phyloP scores from a whole-genome alignment of 805 yeast species.

The Candida ponderosae region DNA sequence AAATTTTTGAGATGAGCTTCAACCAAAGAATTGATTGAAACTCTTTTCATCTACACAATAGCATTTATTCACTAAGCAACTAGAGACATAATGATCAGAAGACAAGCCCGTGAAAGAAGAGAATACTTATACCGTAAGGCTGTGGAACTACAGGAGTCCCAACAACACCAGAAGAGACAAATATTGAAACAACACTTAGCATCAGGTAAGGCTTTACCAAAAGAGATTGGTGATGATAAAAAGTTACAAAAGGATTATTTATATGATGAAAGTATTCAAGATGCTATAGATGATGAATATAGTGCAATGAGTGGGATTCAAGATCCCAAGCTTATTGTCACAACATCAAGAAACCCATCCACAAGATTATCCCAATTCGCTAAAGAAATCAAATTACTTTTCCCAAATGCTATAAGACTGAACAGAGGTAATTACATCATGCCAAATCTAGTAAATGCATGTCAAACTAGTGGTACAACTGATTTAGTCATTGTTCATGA shows the following conservation, averaged over 20 bases:
- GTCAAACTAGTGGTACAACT: constrained; percentile 71
- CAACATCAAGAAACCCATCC: constrained; percentile 90
- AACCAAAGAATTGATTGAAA: too few relatives aligned
- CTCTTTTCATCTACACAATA: too few relatives aligned
- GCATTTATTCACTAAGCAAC: too few relatives aligned
- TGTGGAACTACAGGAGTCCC: constrained; percentile 82
- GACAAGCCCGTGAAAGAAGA: constrained; percentile 94
- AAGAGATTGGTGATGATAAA: constrained; percentile 84
- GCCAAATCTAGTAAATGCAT: constrained; percentile 77
- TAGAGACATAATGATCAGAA: constrained; percentile 32
- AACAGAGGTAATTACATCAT: constrained; percentile 91
- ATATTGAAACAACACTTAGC: constrained; percentile 84
- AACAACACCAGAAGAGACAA: constrained; percentile 78
- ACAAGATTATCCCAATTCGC: constrained; percentile 83
- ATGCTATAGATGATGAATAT: constrained; percentile 85
- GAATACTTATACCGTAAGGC: constrained; percentile 89
- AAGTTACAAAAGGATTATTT: constrained; percentile 73
- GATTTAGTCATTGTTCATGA: constrained; percentile 87
- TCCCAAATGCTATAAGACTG: constrained; percentile 82
- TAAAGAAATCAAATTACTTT: constrained; percentile 81
- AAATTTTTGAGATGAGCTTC: too few relatives aligned
- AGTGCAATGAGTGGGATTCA: constrained; percentile 76
- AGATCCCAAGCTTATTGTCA: constrained; percentile 87
- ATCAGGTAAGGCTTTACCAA: constrained; percentile 82
- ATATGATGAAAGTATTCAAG: constrained; percentile 71